Evolutionary conservation across 768 basidiomycete genomes (phyloP), one percentile per base, ranked within the genome.

Genomic region (Postia placenta): DNA sequence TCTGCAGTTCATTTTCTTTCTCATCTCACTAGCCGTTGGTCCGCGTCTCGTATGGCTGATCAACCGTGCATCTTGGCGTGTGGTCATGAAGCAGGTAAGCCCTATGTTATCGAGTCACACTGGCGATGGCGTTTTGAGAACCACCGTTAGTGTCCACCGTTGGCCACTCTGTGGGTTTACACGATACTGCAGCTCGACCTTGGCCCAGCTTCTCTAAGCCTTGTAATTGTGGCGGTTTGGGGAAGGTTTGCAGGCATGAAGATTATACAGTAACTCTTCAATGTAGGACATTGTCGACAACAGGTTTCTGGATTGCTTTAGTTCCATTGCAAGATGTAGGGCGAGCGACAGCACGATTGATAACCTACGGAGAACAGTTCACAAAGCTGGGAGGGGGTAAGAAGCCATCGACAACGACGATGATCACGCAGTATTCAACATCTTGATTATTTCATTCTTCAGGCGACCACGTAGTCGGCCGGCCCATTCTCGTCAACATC

Each of bases 81-180:
- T 75, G 27, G 85, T 84, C 57, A 88, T 92, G 73, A 75, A 74
- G 40, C 87, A 91, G 77, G 89, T 88, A 47, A 36, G 65, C 12
- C 15, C 6, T 27, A 14, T 11, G 24, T 27, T 25, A 11, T 14
- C n/a, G 7, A 26, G 38, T 23, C 37, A 22, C 30, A 50, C 17
- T 17, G 11, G 54, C 23, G 53, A 42, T 38, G 11, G 35, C 41
- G 17, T 26, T 36, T 28, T 49, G n/a, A n/a, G n/a, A n/a, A n/a
- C 27, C 20, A 52, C 14, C 46, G 28, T 28, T 48, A 92, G 90
- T 76, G 77, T 49, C 89, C 90, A 11, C 86, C 90, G 11, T 67
- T 91, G 47, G 81, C 81, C 2, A 89, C 88, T 0, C 60, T 85
- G 5, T 92, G 90, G 89, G 70, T 90, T 7, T 92, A 86, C 57